Evolutionary conservation across 192 early-diverging fungal genomes (phyloP), one percentile per base, ranked within the genome.

Genomic region (Coemansia sp.): DNA sequence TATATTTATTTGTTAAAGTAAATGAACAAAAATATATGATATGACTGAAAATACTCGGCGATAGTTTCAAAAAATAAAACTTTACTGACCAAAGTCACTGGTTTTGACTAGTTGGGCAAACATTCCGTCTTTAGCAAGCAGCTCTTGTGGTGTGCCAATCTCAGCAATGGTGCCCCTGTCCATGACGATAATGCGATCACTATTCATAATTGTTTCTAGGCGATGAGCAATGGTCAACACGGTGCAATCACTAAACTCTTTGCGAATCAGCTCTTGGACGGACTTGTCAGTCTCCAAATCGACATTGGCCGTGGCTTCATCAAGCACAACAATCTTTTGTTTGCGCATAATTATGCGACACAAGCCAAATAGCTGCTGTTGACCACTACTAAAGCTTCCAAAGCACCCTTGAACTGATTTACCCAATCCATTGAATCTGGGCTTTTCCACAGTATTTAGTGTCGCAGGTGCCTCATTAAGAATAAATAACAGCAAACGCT

Each of bases 191-290:
- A 93, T 86, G 58, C 83, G 81, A 66, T 94, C 92, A 60, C 87
- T 89, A 66, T 87, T 79, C 49, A 88, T 75, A 0, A 89, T 80
- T 1, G 91, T 92, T 44, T 92, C 90, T 39, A 92, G 70, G 40
- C 93, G 88, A 75, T 95, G 90, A 0, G 90, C 89, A 62, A 90
- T 90, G 29, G 87, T 87, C 10, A 90, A 52, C 20, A 90, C 84
- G 0, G 68, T 69, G 41, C 29, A 34, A 46, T 80, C 65, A 2
- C 57, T 68, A 70, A 90, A 89, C 46, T 87, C 70, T 5, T 74
- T 79, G 5, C 80, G 79, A 40, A 91, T 84, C 29, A 79, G 60
- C 33, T 34, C 49, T 34, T 79, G 77, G 4, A 79, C 70, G 3
- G 24, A 27, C 27, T 60, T 61, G 41, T 79, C 77, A 0, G 72